Conservation (phyloP, 2,329 filamentous ascomycete genomes). For the Fonsecaea multimorphosa region DNA sequence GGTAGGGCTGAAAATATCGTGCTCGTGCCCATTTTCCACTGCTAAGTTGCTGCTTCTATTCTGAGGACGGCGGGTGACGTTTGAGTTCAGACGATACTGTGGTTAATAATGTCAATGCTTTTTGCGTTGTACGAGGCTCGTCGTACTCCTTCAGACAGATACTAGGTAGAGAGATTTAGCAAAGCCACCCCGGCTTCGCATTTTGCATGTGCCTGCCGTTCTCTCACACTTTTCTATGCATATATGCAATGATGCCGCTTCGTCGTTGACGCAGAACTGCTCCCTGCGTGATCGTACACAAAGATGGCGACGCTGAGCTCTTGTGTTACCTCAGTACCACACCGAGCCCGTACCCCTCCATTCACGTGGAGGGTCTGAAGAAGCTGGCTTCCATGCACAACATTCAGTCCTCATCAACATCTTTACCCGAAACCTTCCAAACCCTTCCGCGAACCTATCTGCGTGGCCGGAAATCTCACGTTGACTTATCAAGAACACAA, state of each 20-base stretch:
- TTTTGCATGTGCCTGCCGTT: slow-evolving; percentile 6
- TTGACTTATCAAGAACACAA: not conserved
- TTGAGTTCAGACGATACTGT: not conserved
- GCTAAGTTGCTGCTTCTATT: slow-evolving; percentile 9
- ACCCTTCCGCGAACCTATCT: not conserved
- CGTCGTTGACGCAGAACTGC: not conserved
- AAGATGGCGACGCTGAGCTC: not conserved
- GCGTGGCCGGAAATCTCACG: not conserved
- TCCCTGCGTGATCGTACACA: not conserved
- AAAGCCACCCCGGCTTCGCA: not conserved
- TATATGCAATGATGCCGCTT: not conserved
- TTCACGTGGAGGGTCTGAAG: not conserved
- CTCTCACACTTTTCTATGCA: not conserved
- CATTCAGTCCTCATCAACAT: slow-evolving; percentile 1
- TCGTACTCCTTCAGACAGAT: slow-evolving; percentile 5
- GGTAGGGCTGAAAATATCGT: not conserved
- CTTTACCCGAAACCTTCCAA: slow-evolving; percentile 7
- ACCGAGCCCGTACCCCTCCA: not conserved
- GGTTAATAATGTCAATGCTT: not conserved
- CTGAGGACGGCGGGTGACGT: not conserved
- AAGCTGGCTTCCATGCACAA: not conserved
- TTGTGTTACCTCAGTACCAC: not conserved
- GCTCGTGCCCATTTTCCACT: not conserved
- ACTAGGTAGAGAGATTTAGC: slow-evolving; percentile 2
- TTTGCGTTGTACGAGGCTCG: slow-evolving; percentile 11